Evolutionary conservation across 2,329 filamentous ascomycete genomes (phyloP).

Genomic region (Allantophomopsis cytisporea): DNA sequence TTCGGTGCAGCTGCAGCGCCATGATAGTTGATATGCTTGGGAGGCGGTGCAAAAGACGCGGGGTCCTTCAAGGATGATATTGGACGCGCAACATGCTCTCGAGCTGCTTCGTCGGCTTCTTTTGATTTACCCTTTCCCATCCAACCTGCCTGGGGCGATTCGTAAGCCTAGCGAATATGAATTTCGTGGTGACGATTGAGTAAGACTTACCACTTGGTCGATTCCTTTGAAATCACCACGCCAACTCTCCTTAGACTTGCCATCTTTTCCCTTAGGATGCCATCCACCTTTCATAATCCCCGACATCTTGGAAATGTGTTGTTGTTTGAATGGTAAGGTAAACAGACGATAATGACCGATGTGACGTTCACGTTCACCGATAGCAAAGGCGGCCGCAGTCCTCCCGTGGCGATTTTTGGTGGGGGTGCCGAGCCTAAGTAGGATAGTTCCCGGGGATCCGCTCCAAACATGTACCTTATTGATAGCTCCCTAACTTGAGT

Average conservation of each 20-base stretch:
- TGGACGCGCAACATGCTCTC: constrained; percentile 26
- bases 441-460: too few relatives aligned
- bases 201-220: constrained; percentile 14
- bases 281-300: constrained; percentile 34
- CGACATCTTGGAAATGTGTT: constrained; percentile 29
- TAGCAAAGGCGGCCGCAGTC: too few relatives aligned
- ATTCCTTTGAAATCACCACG: constrained; percentile 24
- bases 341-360: too few relatives aligned
- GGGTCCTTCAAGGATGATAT: constrained; percentile 50
- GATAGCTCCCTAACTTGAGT: too few relatives aligned
- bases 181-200: too few relatives aligned
- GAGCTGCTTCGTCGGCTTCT: constrained; percentile 8
- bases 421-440: too few relatives aligned
- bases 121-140: constrained; percentile 18
- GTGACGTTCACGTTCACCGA: too few relatives aligned
- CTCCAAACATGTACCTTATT: too few relatives aligned
- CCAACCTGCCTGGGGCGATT: constrained; percentile 11
- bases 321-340: not conserved
- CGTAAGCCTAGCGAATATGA: too few relatives aligned
- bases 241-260: constrained; percentile 35
- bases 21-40: constrained; percentile 31
- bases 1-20: constrained; percentile 14
- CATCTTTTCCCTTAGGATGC: constrained; percentile 37
- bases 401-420: too few relatives aligned
- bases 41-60: constrained; percentile 50